These are phyloP conservation scores for Protomyces lactucae-debilis DNA, from an alignment of 1,139 yeast species.

Conservation along the genomic window DNA sequence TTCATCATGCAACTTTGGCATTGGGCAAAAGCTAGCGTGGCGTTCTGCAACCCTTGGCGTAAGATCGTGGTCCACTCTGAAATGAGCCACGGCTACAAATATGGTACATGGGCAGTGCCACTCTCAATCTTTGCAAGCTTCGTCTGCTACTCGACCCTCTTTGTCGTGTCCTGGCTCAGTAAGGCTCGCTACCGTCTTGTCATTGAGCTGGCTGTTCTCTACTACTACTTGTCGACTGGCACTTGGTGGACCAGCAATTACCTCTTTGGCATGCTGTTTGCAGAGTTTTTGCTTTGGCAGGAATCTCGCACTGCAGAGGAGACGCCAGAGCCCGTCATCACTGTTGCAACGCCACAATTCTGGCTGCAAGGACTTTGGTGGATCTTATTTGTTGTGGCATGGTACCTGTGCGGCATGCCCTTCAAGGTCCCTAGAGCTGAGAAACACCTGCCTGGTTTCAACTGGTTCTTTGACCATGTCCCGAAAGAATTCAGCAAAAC, in stretches of 20 bases:
- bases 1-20: slow-evolving; percentile 1
- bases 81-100: not conserved
- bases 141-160: not conserved
- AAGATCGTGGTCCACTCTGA: not conserved
- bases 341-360: too few species aligned
- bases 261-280: not conserved
- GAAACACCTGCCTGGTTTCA: not conserved
- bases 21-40: not conserved
- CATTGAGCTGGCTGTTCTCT: not conserved
- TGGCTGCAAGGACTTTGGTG: too few species aligned
- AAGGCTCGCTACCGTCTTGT: not conserved
- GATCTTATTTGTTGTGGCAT: too few species aligned
- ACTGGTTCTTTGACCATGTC: not conserved
- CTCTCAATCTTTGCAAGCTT: not conserved
- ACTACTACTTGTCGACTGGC: not conserved
- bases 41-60: not conserved
- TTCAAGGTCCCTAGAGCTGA: too few species aligned
- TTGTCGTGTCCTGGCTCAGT: not conserved
- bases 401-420: too few species aligned
- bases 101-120: not conserved
- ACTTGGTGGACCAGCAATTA: not conserved
- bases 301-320: too few species aligned
- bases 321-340: too few species aligned
- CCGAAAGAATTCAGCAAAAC: not conserved
- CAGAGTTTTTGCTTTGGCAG: not conserved